Percentiles rank a stretch among this genome's conserved stretches.
Conservation (phyloP, 1,284 basidiomycete genomes). For the Trametes pubescens region DNA sequence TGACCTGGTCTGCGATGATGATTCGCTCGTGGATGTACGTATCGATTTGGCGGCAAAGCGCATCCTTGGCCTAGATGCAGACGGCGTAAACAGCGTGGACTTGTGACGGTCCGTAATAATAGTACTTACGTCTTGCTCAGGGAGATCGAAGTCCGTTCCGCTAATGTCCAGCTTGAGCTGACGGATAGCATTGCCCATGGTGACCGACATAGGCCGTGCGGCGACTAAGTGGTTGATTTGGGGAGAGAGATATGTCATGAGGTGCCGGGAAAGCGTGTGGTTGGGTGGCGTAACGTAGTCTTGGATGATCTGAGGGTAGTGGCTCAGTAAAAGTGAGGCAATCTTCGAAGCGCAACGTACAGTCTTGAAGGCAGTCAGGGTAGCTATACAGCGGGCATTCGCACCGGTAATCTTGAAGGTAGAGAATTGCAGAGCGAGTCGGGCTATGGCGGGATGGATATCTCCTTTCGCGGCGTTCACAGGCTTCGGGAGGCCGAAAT, state of each 20-base stretch:
- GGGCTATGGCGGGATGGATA: constrained; percentile 82
- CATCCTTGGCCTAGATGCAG: constrained; percentile 80
- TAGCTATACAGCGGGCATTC: constrained; percentile 91
- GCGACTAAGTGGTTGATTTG: constrained; percentile 92
- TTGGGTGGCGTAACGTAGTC: constrained; percentile 86
- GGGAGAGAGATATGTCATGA: constrained; percentile 88
- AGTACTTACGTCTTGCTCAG: constrained; percentile 87
- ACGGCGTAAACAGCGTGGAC: not conserved
- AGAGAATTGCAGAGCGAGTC: constrained; percentile 83
- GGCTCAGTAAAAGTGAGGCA: constrained; percentile 24
- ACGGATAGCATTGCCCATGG: constrained; percentile 93
- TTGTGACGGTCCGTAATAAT: not conserved
- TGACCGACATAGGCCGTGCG: constrained; percentile 92
- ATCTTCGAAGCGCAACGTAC: constrained; percentile 52
- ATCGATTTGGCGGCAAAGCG: constrained; percentile 88
- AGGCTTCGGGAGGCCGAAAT: constrained; percentile 80
- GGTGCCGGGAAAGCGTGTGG: constrained; percentile 85
- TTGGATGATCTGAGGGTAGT: constrained; percentile 75
- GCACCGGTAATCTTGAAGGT: constrained; percentile 89
- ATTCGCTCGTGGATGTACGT: constrained; percentile 96
- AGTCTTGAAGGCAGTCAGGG: constrained; percentile 83
- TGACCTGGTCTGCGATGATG: constrained; percentile 92
- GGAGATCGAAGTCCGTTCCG: constrained; percentile 88
- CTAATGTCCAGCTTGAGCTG: constrained; percentile 98
- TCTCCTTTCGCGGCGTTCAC: constrained; percentile 72